Percentiles rank a stretch among this genome's conserved stretches.
phyloP scores from a whole-genome alignment of 768 basidiomycete genomes.

The Cubamyces lactineus region DNA sequence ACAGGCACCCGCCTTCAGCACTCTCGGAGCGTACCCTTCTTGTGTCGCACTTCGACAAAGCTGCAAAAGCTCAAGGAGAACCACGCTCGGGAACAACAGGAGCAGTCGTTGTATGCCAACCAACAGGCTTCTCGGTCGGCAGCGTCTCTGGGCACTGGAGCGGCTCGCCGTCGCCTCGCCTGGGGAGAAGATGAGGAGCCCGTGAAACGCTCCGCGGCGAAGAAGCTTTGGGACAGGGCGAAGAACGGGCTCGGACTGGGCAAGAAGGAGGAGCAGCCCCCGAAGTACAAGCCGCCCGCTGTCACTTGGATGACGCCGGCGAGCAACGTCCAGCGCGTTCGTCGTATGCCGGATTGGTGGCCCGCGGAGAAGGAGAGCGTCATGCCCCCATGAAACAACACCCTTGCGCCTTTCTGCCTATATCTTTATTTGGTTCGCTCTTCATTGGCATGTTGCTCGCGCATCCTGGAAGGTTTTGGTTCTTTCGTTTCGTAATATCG shows the following conservation, averaged over 20 bases:
- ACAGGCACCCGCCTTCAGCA: constrained; percentile 2
- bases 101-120: background rate
- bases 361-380: background rate
- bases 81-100: background rate
- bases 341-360: background rate
- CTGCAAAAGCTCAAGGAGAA: constrained; percentile 6
- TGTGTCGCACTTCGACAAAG: constrained; percentile 1
- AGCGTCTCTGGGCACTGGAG: background rate
- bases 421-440: background rate
- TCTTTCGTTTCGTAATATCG: background rate
- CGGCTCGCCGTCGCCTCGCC: background rate
- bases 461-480: too few relatives aligned
- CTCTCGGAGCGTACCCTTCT: constrained; percentile 1
- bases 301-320: background rate
- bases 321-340: background rate
- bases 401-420: background rate
- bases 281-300: too few relatives aligned
- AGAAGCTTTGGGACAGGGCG: constrained; percentile 1
- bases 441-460: too few relatives aligned
- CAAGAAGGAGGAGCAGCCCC: constrained; percentile 1
- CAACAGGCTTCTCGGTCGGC: background rate
- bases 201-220: background rate
- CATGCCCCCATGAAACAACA: background rate
- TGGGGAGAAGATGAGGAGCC: background rate
- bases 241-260: constrained; percentile 1